Evolutionary conservation across 148 eudicot genomes (phyloP), one percentile per base, ranked within the genome.

Genomic region (Cornus suecica): DNA sequence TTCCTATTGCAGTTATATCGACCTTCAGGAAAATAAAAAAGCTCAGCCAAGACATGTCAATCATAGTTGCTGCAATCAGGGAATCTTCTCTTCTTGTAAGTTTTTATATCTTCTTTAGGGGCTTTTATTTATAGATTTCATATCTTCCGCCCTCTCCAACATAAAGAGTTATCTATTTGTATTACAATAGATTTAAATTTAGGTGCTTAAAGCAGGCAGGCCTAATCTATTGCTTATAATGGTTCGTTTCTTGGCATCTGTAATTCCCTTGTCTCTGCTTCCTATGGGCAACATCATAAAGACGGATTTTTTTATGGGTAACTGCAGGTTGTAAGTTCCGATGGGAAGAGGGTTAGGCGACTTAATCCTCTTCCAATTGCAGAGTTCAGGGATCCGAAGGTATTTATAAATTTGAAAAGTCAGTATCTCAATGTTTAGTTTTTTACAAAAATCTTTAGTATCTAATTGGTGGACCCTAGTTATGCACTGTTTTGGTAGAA

Each of bases 81-180:
- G 87, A 90, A 32, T 94, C 99, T 84, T 80, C 94, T 65, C 81
- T 77, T 66, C 96, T 94, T 83, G 99, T 94, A 87, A 89, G 94
- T 70, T 63, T 63, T 24, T 73, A 31, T 69, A 52, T 5, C 7
- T 71, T 48, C 26, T 72, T 8, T 4, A 20, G 10, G 54, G 23
- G 37, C 41, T 27, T 54, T 52, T 71, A 29, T 72, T 18, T 51
- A 3, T 5, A 4, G 8, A 23, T 27, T 45, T 65, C 65, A 31
- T 48, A 2, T 48, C 54, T 48, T 16, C 20, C 20, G 4, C 54
- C 20, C 54, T 48, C 54, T 37, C 42, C 42, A 37, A 37, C 8
- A 37, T 37, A 37, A 6, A 37, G 9, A 10, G 42, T 6, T 37
- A n/a, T 37, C 42, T 37, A 8, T 37, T 4, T 6, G 42, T 6